phyloP scores from a whole-genome alignment of 352 stramenopile genomes.

The Peronosclerospora sorghi region DNA sequence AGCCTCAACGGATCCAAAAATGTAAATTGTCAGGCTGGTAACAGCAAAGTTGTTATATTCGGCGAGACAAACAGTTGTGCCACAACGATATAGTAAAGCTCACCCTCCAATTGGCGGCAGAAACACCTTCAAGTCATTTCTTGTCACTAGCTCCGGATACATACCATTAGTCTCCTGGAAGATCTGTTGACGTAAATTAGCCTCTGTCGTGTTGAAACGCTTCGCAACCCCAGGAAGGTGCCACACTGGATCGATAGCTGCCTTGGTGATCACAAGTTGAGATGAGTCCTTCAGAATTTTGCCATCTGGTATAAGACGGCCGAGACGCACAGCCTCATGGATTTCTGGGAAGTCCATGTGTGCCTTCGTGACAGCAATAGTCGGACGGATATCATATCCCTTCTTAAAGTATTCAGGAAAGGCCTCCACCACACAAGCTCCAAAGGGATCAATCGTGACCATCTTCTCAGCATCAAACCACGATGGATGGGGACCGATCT shows the following conservation, averaged over 20 bases:
- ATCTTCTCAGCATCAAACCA: slow-evolving; percentile 95
- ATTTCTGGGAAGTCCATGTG: slow-evolving; percentile 99
- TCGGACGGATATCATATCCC: slow-evolving; percentile 96
- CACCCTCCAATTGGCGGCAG: slow-evolving; percentile 96
- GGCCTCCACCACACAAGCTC: slow-evolving; percentile 67
- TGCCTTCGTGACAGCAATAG: slow-evolving; percentile 93
- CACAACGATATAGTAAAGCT: slow-evolving; percentile 8
- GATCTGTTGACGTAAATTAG: slow-evolving; percentile 92
- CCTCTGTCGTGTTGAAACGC: slow-evolving; percentile 95
- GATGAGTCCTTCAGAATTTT: slow-evolving; percentile 90
- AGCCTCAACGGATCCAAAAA: slow-evolving; percentile 94
- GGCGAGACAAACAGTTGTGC: background rate
- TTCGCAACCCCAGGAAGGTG: slow-evolving; percentile 97
- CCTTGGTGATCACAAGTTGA: slow-evolving; percentile 92
- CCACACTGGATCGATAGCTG: slow-evolving; percentile 98
- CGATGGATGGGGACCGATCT: slow-evolving; percentile 93
- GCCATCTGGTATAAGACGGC: slow-evolving; percentile 92
- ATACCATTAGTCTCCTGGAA: slow-evolving; percentile 99
- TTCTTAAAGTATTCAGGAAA: slow-evolving; percentile 94
- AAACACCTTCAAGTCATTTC: slow-evolving; percentile 98
- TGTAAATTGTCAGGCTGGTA: slow-evolving; percentile 91
- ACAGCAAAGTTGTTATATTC: background rate
- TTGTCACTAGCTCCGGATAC: slow-evolving; percentile 98
- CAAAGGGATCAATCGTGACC: slow-evolving; percentile 73
- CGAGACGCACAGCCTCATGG: slow-evolving; percentile 88